Conservation (phyloP, 768 basidiomycete genomes). For the Suillus bovinus region DNA sequence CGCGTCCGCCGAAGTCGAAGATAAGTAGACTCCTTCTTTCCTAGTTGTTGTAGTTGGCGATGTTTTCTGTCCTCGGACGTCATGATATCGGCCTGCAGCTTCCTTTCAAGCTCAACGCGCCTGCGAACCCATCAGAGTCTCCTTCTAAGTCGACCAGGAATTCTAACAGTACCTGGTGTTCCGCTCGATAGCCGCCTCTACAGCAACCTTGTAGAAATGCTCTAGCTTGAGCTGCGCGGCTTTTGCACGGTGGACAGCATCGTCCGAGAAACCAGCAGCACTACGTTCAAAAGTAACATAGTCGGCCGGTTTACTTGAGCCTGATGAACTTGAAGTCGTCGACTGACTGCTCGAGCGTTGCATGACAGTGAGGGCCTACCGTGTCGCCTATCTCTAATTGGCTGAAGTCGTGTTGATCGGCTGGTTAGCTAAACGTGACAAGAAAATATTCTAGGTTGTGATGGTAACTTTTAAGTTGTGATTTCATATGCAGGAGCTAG, state of each 20-base stretch:
- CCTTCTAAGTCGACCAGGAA: not conserved
- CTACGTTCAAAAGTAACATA: constrained; percentile 93
- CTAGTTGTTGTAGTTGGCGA: constrained; percentile 78
- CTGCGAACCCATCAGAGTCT: constrained; percentile 39
- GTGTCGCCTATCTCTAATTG: not conserved
- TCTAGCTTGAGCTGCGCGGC: constrained; percentile 94
- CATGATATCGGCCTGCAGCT: constrained; percentile 65
- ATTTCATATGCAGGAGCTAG: constrained; percentile 1
- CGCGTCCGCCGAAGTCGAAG: constrained; percentile 87
- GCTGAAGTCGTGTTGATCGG: not conserved
- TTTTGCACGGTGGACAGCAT: constrained; percentile 81
- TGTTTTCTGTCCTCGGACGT: constrained; percentile 85
- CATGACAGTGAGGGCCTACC: constrained; percentile 15
- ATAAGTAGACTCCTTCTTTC: constrained; percentile 87
- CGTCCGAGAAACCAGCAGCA: constrained; percentile 73
- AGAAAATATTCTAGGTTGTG: not conserved
- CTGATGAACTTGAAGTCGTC: constrained; percentile 18
- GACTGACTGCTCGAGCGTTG: constrained; percentile 33
- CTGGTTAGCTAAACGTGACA: not conserved
- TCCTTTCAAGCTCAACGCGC: constrained; percentile 85
- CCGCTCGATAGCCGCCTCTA: constrained; percentile 92
- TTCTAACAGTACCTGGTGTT: constrained; percentile 71
- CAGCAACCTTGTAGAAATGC: constrained; percentile 95
- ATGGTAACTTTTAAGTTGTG: constrained; percentile 3
- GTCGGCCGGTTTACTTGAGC: constrained; percentile 51